Evolutionary conservation across 2,329 filamentous ascomycete species (phyloP).

Genomic region (Penicillium italicum): DNA sequence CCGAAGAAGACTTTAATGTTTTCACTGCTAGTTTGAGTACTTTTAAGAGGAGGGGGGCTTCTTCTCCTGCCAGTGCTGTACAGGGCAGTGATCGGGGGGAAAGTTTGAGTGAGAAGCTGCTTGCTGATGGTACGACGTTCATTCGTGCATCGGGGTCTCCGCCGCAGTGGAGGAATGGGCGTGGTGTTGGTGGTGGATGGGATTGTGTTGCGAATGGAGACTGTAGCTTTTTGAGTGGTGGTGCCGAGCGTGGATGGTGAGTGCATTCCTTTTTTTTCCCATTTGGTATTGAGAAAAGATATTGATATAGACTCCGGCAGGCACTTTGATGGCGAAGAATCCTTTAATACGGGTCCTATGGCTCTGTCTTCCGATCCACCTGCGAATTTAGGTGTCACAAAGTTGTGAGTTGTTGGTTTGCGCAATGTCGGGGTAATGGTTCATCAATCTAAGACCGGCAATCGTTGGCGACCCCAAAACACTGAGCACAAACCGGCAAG

Average conservation of each 20-base stretch:
- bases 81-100: conserved; percentile 26
- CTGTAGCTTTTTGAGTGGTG: conserved; percentile 73
- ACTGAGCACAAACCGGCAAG: not conserved
- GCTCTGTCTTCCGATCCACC: conserved; percentile 19
- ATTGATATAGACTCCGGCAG: conserved; percentile 27
- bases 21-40: conserved; percentile 78
- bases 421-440: no score
- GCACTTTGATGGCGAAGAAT: conserved; percentile 48
- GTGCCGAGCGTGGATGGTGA: conserved; percentile 86
- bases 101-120: not conserved
- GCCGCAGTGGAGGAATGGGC: conserved; percentile 55
- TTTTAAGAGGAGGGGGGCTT: conserved; percentile 52
- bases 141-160: conserved; percentile 20
- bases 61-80: not conserved
- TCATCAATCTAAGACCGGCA: no score
- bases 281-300: not conserved
- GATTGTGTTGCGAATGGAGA: conserved; percentile 75
- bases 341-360: conserved; percentile 41
- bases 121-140: conserved; percentile 32
- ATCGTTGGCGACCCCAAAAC: no score
- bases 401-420: conserved; percentile 18
- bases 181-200: conserved; percentile 73
- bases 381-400: conserved; percentile 11
- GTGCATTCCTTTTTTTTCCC: conserved; percentile 26
- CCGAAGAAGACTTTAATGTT: conserved; percentile 75